Evolutionary conservation across 441 rosid genomes (phyloP).

Genomic region (Caryocar brasiliense): DNA sequence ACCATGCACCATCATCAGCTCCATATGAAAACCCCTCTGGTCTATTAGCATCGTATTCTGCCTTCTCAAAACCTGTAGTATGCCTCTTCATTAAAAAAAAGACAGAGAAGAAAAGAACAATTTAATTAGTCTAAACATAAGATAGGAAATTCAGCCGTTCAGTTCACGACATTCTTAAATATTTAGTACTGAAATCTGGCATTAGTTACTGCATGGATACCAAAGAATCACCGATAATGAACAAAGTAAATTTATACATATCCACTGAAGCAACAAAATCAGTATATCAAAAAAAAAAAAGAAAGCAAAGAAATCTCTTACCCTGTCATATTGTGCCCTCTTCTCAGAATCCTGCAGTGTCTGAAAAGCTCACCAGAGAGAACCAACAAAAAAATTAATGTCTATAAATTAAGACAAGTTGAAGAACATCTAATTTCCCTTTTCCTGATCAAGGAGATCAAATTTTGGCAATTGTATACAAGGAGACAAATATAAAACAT

Average conservation of each 20-base stretch:
- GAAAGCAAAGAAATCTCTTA: slow-evolving; percentile 11
- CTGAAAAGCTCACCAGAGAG: slow-evolving; percentile 36
- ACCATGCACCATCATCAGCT: slow-evolving; percentile 16
- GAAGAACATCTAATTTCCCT: too few species aligned
- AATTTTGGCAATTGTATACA: not conserved
- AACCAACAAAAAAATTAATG: not conserved
- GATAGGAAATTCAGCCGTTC: not conserved
- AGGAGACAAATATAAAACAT: not conserved
- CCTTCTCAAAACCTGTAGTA: slow-evolving; percentile 29
- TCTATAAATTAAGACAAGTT: too few species aligned
- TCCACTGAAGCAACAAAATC: not conserved
- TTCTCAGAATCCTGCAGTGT: slow-evolving; percentile 49
- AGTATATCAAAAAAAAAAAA: not conserved
- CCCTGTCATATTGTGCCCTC: slow-evolving; percentile 69
- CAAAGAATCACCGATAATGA: not conserved
- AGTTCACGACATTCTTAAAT: not conserved
- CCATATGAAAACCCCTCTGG: slow-evolving; percentile 32
- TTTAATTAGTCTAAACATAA: slow-evolving; percentile 6
- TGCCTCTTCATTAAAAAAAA: slow-evolving; percentile 27
- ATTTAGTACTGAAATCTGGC: not conserved
- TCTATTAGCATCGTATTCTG: slow-evolving; percentile 28
- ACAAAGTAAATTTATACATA: not conserved
- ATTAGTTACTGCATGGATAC: not conserved
- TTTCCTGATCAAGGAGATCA: not conserved
- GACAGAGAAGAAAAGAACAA: slow-evolving; percentile 8